Conservation (phyloP, 306 rosid genomes). For the Fragaria vesca region DNA sequence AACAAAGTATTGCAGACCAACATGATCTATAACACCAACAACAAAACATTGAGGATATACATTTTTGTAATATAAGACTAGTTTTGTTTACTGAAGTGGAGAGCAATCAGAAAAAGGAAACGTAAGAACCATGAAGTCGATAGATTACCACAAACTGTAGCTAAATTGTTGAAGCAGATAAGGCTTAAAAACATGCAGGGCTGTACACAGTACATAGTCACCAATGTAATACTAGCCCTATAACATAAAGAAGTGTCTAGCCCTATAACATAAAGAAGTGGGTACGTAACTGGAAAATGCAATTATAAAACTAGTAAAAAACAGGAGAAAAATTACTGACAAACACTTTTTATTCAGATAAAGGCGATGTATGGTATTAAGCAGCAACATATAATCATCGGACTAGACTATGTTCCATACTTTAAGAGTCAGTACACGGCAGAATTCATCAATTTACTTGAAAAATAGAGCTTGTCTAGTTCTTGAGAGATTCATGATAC, state of each 20-base stretch:
- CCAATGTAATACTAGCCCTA: not conserved
- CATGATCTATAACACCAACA: not conserved
- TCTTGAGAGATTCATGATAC: not conserved
- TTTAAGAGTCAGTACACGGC: not conserved
- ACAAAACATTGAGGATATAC: too few species aligned
- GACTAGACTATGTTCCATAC: not conserved
- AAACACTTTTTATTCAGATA: not conserved
- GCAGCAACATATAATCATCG: not conserved
- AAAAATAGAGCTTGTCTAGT: not conserved
- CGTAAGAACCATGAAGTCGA: not conserved
- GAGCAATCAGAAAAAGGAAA: not conserved
- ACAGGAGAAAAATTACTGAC: not conserved
- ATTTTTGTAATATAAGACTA: not conserved
- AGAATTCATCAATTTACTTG: not conserved
- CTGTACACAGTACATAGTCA: not conserved
- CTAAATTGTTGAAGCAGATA: not conserved
- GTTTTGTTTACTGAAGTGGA: too few species aligned
- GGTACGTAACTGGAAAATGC: not conserved
- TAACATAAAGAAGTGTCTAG: too few species aligned
- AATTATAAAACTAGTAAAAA: not conserved
- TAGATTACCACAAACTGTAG: not conserved
- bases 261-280: too few species aligned
- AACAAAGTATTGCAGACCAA: not conserved
- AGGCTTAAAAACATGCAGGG: not conserved
- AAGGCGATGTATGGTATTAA: too few species aligned